Evolutionary conservation across 1,284 basidiomycete genomes (phyloP), one percentile per base, ranked within the genome.

Genomic region (Ustanciosporium gigantosporum): DNA sequence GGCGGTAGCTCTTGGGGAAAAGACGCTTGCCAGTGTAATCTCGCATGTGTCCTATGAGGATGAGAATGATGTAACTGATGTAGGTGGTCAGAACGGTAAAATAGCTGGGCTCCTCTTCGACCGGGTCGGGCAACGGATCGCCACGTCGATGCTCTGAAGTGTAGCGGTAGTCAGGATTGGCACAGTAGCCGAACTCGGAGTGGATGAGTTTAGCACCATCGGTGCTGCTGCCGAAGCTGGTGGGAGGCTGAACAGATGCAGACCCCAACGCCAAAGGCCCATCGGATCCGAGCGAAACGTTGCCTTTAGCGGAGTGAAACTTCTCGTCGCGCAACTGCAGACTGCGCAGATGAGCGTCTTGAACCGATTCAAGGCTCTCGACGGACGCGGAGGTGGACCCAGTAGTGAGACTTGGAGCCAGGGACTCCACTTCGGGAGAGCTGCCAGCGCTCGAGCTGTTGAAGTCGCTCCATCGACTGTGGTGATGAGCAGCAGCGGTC

Each of bases 11-110:
- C 20, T 83, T 79, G 9, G 88, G 84, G 66, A 84, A 82, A 53
- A 96, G 83, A 25, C 87, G 83, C 80, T 96, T 97, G 31, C 94
- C 95, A 62, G 96, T 80, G 77, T 94, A 99, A 80, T 99, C 95
- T 45, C 93, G 86, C 45, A 96, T 80, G 78, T 97, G 95, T 4
- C 95, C 94, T 41, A 96, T 81, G 60, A 86, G 82, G 69, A 97
- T 95, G 27, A 73, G 51, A 14, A 73, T 52, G 34, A 72, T 64
- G 46, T 68, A 74, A 50, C 51, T 56, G 41, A 93, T 83, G 79
- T 95, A 96, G 4, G 91, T 94, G n/a, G 88, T 87, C 53, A 96
- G 81, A 21, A 95, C 83, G 66, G 94, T 87, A 77, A 90, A 90
- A 79, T 93, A 93, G 2, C 90, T 89, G 4, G 91, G 91, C 65